Base-by-base conservation (phyloP, 306 rosid species). In the Malus sieversii region DNA sequence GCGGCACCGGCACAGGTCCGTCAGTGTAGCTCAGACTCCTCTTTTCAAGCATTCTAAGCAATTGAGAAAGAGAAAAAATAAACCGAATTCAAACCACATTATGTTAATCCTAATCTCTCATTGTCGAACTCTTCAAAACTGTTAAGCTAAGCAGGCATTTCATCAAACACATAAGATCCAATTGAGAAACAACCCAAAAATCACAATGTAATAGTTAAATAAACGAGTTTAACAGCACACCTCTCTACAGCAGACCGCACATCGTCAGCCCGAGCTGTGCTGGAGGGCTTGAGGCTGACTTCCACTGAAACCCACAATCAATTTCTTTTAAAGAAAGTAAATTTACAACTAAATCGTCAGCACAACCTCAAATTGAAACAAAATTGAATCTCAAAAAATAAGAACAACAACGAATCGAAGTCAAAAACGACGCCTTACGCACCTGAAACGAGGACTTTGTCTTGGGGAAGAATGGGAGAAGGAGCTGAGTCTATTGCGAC, bases 41-140 rank as follows among this genome's bases (percentile, higher is more conserved):
- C 76, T 92, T 90, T 77, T 92, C 98, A 68, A 95, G 96, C 97
- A 95, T 92, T 85, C 98, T 95, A 73, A 68, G 78, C 66, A 85
- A 38, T 59, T n/a, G 3, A 60, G 32, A 29, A 78, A 45, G 45
- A 20, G 11, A 7, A 42, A 73, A 11, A 11, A 29, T 69, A 25
- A 45, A 60, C 12, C 8, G 15, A 27, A 73, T 18, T 2, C 55
- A 9, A 32, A 72, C 12, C 65, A 72, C 4, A 18, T 20, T 14
- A 57, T 23, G n/a, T 33, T 7, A 72, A 57, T 58, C 52, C 23
- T 5, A 33, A 35, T 6, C 65, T 19, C 63, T 30, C 30, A 30
- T 11, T 62, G 16, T 19, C 45, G 16, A 46, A 5, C 55, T 51
- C 32, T 52, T 35, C 30, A 62, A 67, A 44, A 25, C 75, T 22